These are phyloP conservation scores for Paracoccidioides brasiliensis DNA, from an alignment of 2,329 filamentous ascomycete species.

Conservation along the genomic window DNA sequence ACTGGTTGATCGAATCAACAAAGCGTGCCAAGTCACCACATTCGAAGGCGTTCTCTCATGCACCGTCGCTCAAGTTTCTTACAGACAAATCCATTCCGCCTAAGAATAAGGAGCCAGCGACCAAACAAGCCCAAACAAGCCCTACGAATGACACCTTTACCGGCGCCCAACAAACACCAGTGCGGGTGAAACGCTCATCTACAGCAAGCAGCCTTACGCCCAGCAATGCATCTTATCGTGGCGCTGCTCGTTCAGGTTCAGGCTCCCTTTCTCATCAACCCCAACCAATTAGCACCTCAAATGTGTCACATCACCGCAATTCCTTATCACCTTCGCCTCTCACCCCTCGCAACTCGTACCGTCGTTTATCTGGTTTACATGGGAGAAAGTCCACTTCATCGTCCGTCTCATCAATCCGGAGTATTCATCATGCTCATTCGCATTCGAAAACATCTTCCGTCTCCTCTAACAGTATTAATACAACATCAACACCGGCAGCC, in stretches of 20 bases:
- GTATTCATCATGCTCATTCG: conserved; percentile 74
- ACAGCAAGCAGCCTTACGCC: conserved; percentile 30
- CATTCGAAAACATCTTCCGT: conserved; percentile 93
- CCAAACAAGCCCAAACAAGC: conserved; percentile 17
- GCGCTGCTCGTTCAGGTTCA: conserved; percentile 29
- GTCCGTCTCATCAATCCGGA: conserved; percentile 83
- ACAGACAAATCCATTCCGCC: conserved; percentile 27
- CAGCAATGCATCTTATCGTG: conserved; percentile 30
- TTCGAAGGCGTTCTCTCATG: conserved; percentile 20
- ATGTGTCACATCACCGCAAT: conserved; percentile 41
- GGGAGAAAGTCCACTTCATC: conserved; percentile 94
- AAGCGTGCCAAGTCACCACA: conserved; percentile 49
- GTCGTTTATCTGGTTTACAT: conserved; percentile 72
- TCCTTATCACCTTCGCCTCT: conserved; percentile 77
- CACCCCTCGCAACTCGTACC: conserved; percentile 75
- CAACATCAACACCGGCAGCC: conserved; percentile 54
- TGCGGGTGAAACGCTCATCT: conserved; percentile 28
- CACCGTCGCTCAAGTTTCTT: conserved; percentile 25
- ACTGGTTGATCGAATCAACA: conserved; percentile 58
- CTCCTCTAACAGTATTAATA: conserved; percentile 64
- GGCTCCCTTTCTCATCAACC: conserved; percentile 26
- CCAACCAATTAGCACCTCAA: conserved; percentile 22
- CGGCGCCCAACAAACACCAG: conserved; percentile 22
- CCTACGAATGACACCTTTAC: conserved; percentile 15
- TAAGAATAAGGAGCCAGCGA: conserved; percentile 24